Evolutionary conservation across 495 filamentous ascomycete genomes (phyloP).

Genomic region (Jackrogersella multiformis): DNA sequence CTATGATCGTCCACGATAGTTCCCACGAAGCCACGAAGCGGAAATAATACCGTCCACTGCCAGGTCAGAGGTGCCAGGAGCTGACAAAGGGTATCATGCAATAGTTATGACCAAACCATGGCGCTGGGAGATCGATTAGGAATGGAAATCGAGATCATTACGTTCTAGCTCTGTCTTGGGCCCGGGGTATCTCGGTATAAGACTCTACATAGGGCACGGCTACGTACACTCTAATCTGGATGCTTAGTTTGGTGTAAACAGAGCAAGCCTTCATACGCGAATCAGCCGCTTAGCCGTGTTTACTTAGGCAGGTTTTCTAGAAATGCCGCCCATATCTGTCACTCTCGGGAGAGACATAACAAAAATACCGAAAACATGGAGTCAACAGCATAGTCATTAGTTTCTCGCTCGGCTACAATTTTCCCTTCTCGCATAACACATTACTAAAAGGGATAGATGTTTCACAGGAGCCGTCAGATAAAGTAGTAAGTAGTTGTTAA

Average conservation of each 20-base stretch:
- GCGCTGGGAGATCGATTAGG: constrained; percentile 21
- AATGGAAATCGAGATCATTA: constrained; percentile 22
- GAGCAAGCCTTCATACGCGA: background rate
- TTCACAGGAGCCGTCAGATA: constrained; percentile 29
- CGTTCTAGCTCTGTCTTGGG: constrained; percentile 10
- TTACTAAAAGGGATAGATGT: constrained; percentile 28
- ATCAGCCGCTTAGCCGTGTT: constrained; percentile 7
- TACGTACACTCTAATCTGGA: constrained; percentile 14
- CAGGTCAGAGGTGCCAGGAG: background rate
- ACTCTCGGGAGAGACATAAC: background rate
- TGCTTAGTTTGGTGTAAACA: constrained; percentile 1
- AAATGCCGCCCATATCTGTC: background rate
- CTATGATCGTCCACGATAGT: constrained; percentile 12
- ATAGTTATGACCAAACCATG: constrained; percentile 17
- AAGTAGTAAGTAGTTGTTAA: constrained; percentile 4
- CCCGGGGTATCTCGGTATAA: constrained; percentile 28
- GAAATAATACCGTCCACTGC: constrained; percentile 10
- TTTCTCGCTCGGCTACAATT: constrained; percentile 15
- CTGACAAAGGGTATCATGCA: constrained; percentile 16
- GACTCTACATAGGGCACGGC: constrained; percentile 1
- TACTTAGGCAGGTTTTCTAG: background rate
- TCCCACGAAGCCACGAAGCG: constrained; percentile 9
- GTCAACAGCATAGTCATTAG: background rate
- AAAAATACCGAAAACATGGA: constrained; percentile 9
- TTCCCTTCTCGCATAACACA: constrained; percentile 23